A percentile compares a stretch with the other conserved stretches of the same genome.
These are phyloP conservation scores for Nakazawaea laoshanensis DNA, from an alignment of 805 yeast species.

Conservation along the genomic window DNA sequence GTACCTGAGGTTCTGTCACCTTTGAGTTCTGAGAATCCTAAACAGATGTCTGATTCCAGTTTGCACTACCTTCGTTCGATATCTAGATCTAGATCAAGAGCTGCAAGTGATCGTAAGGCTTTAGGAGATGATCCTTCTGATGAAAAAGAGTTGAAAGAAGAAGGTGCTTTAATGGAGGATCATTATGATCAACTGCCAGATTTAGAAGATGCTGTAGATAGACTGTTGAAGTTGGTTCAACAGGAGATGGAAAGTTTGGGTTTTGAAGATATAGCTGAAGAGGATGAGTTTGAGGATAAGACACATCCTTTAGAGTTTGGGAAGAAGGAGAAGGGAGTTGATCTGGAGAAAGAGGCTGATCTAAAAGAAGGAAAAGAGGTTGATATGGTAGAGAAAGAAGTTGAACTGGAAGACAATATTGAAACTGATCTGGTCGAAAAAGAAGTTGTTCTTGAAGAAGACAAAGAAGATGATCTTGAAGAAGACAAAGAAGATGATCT, in stretches of 20 bases:
- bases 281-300: slow-evolving; percentile 9
- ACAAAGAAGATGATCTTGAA: neutral
- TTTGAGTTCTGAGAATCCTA: slow-evolving; percentile 22
- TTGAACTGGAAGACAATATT: slow-evolving; percentile 6
- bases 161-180: slow-evolving; percentile 52
- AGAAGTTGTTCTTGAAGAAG: neutral
- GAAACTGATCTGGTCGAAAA: slow-evolving; percentile 17
- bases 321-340: too few species aligned
- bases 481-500: neutral
- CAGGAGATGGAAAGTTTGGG: slow-evolving; percentile 6
- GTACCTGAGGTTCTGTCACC: too few species aligned
- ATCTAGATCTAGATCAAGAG: slow-evolving; percentile 56
- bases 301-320: slow-evolving; percentile 12
- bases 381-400: slow-evolving; percentile 3
- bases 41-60: slow-evolving; percentile 28
- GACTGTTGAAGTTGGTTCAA: slow-evolving; percentile 29
- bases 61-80: slow-evolving; percentile 55
- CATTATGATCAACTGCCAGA: slow-evolving; percentile 33
- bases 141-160: slow-evolving; percentile 37
- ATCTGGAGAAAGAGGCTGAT: slow-evolving; percentile 10
- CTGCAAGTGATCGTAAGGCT: slow-evolving; percentile 24
- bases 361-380: slow-evolving; percentile 9
- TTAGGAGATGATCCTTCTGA: slow-evolving; percentile 17
- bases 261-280: slow-evolving; percentile 12
- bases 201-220: slow-evolving; percentile 40